These are phyloP conservation scores for Ampelocalamus luodianensis DNA, from an alignment of 176 grass and related monocot species.

Conservation along the genomic window DNA sequence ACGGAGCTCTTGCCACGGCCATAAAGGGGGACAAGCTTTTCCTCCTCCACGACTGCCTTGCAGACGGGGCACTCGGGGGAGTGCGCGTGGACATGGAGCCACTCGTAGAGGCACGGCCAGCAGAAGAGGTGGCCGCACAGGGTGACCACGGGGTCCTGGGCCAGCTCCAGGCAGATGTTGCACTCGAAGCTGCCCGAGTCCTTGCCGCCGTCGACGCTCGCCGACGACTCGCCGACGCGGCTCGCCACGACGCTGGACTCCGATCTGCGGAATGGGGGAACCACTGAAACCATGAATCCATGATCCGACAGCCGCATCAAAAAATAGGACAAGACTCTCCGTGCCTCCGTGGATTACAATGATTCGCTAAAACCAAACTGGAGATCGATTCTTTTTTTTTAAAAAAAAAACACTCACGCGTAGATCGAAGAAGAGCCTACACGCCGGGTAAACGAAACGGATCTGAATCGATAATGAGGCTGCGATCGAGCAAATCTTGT, in stretches of 20 bases:
- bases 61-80: conserved; percentile 80
- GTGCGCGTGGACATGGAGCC: conserved; percentile 80
- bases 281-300: conserved; percentile 11
- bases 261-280: conserved; percentile 11
- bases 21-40: conserved; percentile 77
- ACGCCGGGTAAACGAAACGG: too few relatives aligned
- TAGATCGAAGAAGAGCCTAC: not conserved
- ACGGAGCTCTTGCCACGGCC: conserved; percentile 55
- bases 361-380: not conserved
- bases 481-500: not conserved
- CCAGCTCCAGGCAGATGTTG: conserved; percentile 91
- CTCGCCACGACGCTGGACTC: conserved; percentile 48
- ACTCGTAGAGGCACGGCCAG: conserved; percentile 83
- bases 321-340: too few relatives aligned
- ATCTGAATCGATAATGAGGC: too few relatives aligned
- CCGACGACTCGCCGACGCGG: conserved; percentile 49
- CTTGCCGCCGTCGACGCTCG: conserved; percentile 43
- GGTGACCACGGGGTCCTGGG: conserved; percentile 78
- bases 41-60: conserved; percentile 75
- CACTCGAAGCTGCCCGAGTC: conserved; percentile 76
- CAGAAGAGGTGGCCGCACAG: conserved; percentile 86
- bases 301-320: not conserved
- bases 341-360: not conserved
- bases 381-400: not conserved
- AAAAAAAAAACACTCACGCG: not conserved